Percentiles rank a stretch among this genome's conserved stretches.
Conservation (phyloP, 371 early-diverging fungal genomes). For the Syncephalastrum contaminatum region DNA sequence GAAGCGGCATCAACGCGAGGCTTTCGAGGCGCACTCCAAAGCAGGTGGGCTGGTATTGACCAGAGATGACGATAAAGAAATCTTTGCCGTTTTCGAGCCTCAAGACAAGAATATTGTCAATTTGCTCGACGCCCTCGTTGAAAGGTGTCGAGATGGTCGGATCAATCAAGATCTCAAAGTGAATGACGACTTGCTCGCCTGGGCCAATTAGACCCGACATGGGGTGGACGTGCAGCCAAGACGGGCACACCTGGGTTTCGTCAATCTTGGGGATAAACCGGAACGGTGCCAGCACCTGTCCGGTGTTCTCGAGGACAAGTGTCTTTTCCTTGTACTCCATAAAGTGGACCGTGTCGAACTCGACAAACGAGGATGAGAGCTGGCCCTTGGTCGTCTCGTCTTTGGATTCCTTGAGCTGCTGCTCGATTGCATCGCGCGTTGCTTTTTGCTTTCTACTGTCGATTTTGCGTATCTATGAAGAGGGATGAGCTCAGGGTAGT, state of each 20-base stretch:
- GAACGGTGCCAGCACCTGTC: conserved; percentile 70
- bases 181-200: conserved; percentile 62
- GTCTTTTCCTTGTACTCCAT: conserved; percentile 54
- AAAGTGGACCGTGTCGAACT: conserved; percentile 82
- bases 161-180: conserved; percentile 70
- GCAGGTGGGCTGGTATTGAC: conserved; percentile 69
- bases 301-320: conserved; percentile 74
- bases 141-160: conserved; percentile 60
- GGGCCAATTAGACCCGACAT: conserved; percentile 69
- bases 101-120: conserved; percentile 81
- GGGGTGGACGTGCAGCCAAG: conserved; percentile 73
- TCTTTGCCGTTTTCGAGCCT: conserved; percentile 82
- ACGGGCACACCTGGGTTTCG: conserved; percentile 48
- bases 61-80: conserved; percentile 76
- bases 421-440: conserved; percentile 58
- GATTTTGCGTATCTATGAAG: conserved; percentile 37
- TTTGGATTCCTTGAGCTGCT: conserved; percentile 75
- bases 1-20: conserved; percentile 55
- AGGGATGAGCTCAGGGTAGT: neutral
- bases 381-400: conserved; percentile 81
- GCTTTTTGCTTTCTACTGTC: conserved; percentile 53
- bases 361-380: conserved; percentile 59
- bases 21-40: conserved; percentile 71
- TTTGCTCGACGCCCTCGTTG: conserved; percentile 61
- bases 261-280: conserved; percentile 68